These are phyloP conservation scores for Aphanomyces invadans DNA, from an alignment of 352 stramenopile species.

Conservation along the genomic window DNA sequence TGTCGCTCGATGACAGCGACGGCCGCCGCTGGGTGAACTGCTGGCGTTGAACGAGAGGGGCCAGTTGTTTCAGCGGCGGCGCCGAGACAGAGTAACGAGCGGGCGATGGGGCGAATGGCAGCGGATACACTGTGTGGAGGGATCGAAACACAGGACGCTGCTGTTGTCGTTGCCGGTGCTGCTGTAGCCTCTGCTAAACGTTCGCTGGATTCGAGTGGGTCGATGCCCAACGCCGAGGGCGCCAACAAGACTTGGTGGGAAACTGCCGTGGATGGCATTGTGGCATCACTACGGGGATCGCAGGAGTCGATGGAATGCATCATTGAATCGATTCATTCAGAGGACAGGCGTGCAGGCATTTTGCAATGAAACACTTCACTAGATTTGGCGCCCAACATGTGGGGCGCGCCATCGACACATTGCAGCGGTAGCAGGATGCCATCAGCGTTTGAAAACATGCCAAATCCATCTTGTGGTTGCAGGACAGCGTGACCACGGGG, in stretches of 20 bases:
- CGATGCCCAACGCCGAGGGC: not conserved
- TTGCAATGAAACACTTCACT: no score
- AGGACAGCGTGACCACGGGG: not conserved
- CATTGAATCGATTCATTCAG: no score
- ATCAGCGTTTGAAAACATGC: not conserved
- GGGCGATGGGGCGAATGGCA: not conserved
- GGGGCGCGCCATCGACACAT: not conserved
- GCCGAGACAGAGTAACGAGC: not conserved
- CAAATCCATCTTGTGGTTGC: not conserved
- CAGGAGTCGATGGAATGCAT: no score
- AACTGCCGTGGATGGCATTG: not conserved
- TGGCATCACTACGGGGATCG: no score
- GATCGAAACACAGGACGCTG: not conserved
- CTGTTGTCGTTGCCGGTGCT: not conserved
- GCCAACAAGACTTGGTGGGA: not conserved
- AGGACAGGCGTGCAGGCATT: no score
- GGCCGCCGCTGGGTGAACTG: not conserved
- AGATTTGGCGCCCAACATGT: not conserved
- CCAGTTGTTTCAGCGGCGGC: not conserved
- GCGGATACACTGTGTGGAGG: not conserved
- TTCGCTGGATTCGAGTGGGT: not conserved
- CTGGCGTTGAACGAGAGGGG: not conserved
- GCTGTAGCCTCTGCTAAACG: not conserved
- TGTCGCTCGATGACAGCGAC: conserved; percentile 17
- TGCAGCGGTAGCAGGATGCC: not conserved